Base-by-base conservation (phyloP, 2,329 filamentous ascomycete species). In the Fusarium tricinctum region DNA sequence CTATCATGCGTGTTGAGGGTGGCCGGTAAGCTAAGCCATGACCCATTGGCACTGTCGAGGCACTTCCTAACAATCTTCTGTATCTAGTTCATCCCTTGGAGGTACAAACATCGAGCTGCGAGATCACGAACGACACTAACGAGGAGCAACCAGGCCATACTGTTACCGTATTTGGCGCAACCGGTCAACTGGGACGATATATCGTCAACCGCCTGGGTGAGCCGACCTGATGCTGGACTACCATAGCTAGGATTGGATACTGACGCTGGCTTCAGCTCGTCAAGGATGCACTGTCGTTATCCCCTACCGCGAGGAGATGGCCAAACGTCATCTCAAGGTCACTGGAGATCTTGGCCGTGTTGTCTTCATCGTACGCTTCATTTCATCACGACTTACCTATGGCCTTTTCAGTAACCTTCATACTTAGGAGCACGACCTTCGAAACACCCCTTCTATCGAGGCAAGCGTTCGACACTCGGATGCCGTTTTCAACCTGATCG, bases 391-490 rank as follows among this genome's bases (percentile, higher is more conserved):
- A 47, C 42, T 13, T 23, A 3, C 3, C 17, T 19, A 22, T 28
- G 38, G 56, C 48, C 15, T 10, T 47, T 63, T n/a, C 47, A 72
- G 63, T 66, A 73, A 69, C 61, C 53, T 44, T 64, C 35, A 50
- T 44, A 30, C 22, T 26, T 66, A 94, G 92, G 96, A 99, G 88
- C 97, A 93, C 81, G 96, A 99, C 77, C 86, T 99, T 64, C 91
- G 90, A 77, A 99, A 99, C 82, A 98, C 94, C 42, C 86, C 92
- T 73, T 98, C 95, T 30, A 96, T 99, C 74, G 96, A 99, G 79
- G 94, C 97, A 81, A 96, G 93, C 76, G 94, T 99, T 53, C 89
- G 96, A 75, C 96, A 99, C 81, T 98, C 95, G 42, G 96, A 99
- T 78, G 92, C 97, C 67, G 96, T 99, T 70, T 97, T 97, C 86